A percentile compares a stretch with the other conserved stretches of the same genome.
Evolutionary conservation across 352 stramenopile genomes (phyloP).

Genomic region (Elongisporangium undulatum): DNA sequence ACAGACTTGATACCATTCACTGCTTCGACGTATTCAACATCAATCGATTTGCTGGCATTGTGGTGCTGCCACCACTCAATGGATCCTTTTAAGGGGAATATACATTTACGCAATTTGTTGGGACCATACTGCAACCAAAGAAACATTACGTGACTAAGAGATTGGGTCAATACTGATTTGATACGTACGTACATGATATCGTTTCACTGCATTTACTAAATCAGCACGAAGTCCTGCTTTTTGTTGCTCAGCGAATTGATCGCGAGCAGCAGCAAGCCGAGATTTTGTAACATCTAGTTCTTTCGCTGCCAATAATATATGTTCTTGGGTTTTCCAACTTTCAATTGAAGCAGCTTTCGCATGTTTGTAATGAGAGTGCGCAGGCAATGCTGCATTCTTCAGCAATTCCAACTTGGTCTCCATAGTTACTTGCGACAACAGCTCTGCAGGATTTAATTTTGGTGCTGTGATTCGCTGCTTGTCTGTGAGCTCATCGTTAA

Average conservation of each 20-base stretch:
- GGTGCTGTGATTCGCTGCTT: background rate
- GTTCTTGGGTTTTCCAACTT: conserved; percentile 55
- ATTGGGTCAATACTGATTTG: conserved; percentile 14
- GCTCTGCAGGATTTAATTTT: conserved; percentile 12
- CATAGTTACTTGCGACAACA: conserved; percentile 52
- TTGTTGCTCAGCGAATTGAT: conserved; percentile 52
- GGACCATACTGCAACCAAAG: conserved; percentile 31
- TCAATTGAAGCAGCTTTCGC: conserved; percentile 40
- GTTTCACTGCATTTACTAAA: conserved; percentile 30
- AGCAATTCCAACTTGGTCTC: conserved; percentile 63
- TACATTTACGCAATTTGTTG: conserved; percentile 38
- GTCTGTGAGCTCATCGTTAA: conserved; percentile 1
- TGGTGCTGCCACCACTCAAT: conserved; percentile 64
- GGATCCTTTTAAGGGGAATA: conserved; percentile 54
- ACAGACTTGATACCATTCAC: conserved; percentile 17
- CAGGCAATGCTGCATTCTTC: conserved; percentile 37
- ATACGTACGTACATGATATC: conserved; percentile 28
- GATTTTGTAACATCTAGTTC: conserved; percentile 56
- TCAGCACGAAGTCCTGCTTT: conserved; percentile 31
- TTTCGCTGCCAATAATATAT: conserved; percentile 37
- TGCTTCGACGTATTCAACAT: conserved; percentile 18
- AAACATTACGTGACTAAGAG: conserved; percentile 22
- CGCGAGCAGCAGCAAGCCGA: conserved; percentile 44
- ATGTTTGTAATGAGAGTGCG: conserved; percentile 56
- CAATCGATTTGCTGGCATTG: conserved; percentile 28